Conservation (phyloP, 179 eudicot species). For the Patellifolia procumbens region DNA sequence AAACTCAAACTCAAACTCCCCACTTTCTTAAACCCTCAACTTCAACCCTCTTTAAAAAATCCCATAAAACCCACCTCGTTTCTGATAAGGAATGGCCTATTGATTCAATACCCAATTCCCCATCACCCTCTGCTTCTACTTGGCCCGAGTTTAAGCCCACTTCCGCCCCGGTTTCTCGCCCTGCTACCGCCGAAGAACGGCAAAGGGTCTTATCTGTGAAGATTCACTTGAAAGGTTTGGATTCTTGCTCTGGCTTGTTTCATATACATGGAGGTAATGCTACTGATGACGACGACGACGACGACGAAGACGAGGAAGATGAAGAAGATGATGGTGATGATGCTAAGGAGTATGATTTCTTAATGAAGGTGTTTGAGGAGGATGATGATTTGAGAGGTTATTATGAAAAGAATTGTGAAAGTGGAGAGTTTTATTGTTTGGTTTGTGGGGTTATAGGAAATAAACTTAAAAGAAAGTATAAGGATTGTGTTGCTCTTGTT, state of each 20-base stretch:
- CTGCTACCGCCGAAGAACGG: conserved; percentile 29
- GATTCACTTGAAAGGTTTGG: conserved; percentile 44
- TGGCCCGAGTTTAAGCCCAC: conserved; percentile 46
- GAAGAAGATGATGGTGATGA: conserved; percentile 44
- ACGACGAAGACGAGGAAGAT: conserved; percentile 41
- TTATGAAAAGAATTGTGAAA: conserved; percentile 52
- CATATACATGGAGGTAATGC: conserved; percentile 11
- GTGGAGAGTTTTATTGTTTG: conserved; percentile 72
- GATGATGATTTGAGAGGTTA: conserved; percentile 55
- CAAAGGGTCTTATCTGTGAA: not conserved
- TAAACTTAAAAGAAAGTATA: conserved; percentile 58
- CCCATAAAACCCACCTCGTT: conserved; percentile 15
- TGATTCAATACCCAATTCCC: conserved; percentile 5
- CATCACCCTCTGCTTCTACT: conserved; percentile 28
- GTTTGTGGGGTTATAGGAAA: conserved; percentile 62
- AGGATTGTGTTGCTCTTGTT: conserved; percentile 65
- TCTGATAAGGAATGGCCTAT: conserved; percentile 65
- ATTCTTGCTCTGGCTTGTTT: conserved; percentile 35
- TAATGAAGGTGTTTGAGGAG: conserved; percentile 50
- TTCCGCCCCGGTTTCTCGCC: conserved; percentile 22
- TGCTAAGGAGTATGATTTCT: conserved; percentile 37
- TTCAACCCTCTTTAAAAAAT: conserved; percentile 40
- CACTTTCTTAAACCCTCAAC: conserved; percentile 36
- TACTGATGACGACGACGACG: conserved; percentile 42
- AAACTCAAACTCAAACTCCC: too few relatives aligned